Evolutionary conservation across 805 yeast species (phyloP).

Genomic region (Nakazawaea wyomingensis): DNA sequence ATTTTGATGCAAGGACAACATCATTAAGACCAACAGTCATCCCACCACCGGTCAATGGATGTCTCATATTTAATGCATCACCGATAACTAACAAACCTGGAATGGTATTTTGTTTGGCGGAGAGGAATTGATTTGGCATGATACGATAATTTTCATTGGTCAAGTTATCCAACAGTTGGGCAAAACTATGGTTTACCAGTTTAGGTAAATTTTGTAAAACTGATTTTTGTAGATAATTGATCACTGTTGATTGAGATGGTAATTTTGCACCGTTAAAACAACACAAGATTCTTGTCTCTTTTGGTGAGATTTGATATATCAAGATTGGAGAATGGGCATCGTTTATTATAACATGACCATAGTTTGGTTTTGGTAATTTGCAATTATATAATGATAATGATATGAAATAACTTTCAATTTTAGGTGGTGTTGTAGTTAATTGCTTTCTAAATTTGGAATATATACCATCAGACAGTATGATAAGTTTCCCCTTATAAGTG

Average conservation of each 20-base stretch:
- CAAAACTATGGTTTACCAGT: slow-evolving; percentile 60
- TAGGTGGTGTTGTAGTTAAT: slow-evolving; percentile 51
- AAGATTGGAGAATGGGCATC: slow-evolving; percentile 76
- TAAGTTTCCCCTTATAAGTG: slow-evolving; percentile 54
- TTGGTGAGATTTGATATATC: slow-evolving; percentile 78
- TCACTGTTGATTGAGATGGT: slow-evolving; percentile 57
- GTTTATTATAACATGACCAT: slow-evolving; percentile 90
- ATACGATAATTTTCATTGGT: slow-evolving; percentile 53
- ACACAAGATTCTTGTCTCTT: slow-evolving; percentile 84
- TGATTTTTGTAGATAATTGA: slow-evolving; percentile 49
- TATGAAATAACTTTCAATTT: slow-evolving; percentile 76
- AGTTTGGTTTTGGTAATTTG: slow-evolving; percentile 62
- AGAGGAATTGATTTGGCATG: slow-evolving; percentile 91
- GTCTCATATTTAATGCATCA: slow-evolving; percentile 95
- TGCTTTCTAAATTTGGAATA: slow-evolving; percentile 87
- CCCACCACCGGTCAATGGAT: slow-evolving; percentile 98
- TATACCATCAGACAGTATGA: slow-evolving; percentile 88
- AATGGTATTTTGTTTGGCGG: slow-evolving; percentile 66
- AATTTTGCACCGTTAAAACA: slow-evolving; percentile 71
- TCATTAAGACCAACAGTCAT: slow-evolving; percentile 97
- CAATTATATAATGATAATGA: slow-evolving; percentile 77
- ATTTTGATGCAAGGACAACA: slow-evolving; percentile 59
- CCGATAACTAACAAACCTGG: slow-evolving; percentile 83
- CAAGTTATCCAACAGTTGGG: slow-evolving; percentile 43
- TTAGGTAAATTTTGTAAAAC: slow-evolving; percentile 72